Base-by-base conservation (phyloP, 1,284 basidiomycete species). In the Ustilago hordei region DNA sequence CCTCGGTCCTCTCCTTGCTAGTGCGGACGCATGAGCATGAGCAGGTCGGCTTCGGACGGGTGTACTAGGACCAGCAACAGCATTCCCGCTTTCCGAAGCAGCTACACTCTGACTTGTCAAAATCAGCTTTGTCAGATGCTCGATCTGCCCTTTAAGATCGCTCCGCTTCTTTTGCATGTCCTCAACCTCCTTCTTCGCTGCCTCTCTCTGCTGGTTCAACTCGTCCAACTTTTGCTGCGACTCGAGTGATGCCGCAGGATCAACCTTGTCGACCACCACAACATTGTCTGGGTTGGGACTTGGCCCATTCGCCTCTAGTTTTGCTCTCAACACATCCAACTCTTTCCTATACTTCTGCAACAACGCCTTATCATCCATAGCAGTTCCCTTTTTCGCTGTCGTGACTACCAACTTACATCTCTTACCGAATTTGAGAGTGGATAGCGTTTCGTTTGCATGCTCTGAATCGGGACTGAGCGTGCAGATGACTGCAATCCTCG, bases 371-470 rank as follows among this genome's bases (percentile, higher is more conserved):
- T 85, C 84, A 53, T 86, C 82, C 69, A 84, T 70, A 3, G 88
- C 87, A 3, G 88, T 86, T 19, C 89, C 89, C 72, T 88, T 73
- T 81, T 89, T 87, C 6, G 89, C 90, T 61, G 88, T 88, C 3
- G 89, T 90, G 53, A 89, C 87, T 53, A 90, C 89, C 79, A 89
- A 87, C 59, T 89, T 89, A 68, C 89, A 90, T 19, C 89, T 79
- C 8, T 87, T 87, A 15, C 89, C 90, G 69, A 90, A 90, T 73
- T 90, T 90, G 56, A 90, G 83, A 8, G 90, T 90, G 19, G 88
- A 88, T 12, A 90, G 84, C 6, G 88, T 89, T 77, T 90, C 90
- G 15, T 86, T 81, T n/a, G 87, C 88, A 67, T 89, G 89, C 35
- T 87, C 86, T 31, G 86, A 82, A 54, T 89, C 88, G 3, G 86